Base-by-base conservation (phyloP, 257 asterid species). In the Echites panduratus region DNA sequence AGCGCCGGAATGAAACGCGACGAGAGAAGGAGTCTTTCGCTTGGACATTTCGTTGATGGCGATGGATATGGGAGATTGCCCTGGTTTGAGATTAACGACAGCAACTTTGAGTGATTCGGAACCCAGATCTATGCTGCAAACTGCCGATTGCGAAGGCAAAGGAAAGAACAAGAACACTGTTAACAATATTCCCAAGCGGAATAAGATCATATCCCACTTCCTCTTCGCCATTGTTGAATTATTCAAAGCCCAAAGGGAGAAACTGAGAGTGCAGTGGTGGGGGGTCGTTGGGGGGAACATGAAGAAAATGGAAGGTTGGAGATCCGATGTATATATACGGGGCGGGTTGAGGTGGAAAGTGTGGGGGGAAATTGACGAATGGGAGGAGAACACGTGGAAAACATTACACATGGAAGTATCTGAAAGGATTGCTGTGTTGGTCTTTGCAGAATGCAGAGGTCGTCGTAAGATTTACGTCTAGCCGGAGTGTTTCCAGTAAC, bases 41-140 rank as follows among this genome's bases (percentile, higher is more conserved):
- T 95, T 95, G 66, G 99, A 95, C 99, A 95, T 95, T 70, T 95
- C 99, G 81, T 95, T 95, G 47, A 95, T 92, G 73, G 96, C 99
- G 83, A 95, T 77, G 3, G 99, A 79, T 71, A 95, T 95, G 81
- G 99, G 99, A 0, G 95, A 76, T 75, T 90, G 97, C 12, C 96
- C 96, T 5, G 98, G 99, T 73, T 95, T 95, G 48, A 91, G 90
- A 80, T 92, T 95, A 63, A 95, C 99, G 47, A 92, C 95, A 79
- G 98, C 98, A 69, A 95, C 93, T 77, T 95, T 95, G 68, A 95
- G 57, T 88, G 89, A 95, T 85, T 95, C 99, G 7, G 99, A 91
- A 63, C 99, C 99, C 77, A 95, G 98, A 92, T 95, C 99, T 90
- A 95, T 85, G 83, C 98, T 91, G 9, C 91, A 90, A 10, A 95